Conservation (phyloP, 1,284 basidiomycete species). For the Rhodotorula sp. region DNA sequence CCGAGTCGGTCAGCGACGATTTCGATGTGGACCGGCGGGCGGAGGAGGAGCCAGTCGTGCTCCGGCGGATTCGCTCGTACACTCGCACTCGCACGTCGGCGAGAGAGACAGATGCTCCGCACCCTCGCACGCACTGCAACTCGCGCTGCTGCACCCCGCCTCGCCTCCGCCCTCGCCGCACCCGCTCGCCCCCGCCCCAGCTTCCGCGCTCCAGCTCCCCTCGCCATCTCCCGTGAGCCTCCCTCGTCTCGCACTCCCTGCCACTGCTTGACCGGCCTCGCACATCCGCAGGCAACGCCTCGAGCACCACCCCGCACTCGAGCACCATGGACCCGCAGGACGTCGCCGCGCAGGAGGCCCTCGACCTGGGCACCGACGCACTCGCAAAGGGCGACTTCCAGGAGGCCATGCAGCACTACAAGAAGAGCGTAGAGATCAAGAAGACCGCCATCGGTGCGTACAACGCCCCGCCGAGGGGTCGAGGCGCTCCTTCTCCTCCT, state of each 20-base stretch:
- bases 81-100: no score
- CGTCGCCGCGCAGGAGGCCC: slow-evolving; percentile 26
- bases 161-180: neutral
- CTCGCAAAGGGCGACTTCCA: slow-evolving; percentile 34
- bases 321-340: slow-evolving; percentile 34
- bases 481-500: no score
- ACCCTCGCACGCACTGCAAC: neutral
- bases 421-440: slow-evolving; percentile 32
- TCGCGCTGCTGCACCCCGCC: neutral
- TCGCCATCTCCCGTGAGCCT: neutral
- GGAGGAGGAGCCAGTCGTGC: no score
- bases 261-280: neutral
- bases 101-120: slow-evolving; percentile 8
- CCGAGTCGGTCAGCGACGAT: no score
- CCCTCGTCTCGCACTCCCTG: neutral
- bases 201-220: neutral
- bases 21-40: no score
- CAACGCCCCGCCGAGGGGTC: no score
- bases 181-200: neutral
- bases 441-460: slow-evolving; percentile 33
- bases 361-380: slow-evolving; percentile 36
- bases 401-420: slow-evolving; percentile 18
- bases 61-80: neutral
- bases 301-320: slow-evolving; percentile 27
- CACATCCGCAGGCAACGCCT: slow-evolving; percentile 19